phyloP scores from a whole-genome alignment of 768 basidiomycete genomes.

The Mycena galopus region DNA sequence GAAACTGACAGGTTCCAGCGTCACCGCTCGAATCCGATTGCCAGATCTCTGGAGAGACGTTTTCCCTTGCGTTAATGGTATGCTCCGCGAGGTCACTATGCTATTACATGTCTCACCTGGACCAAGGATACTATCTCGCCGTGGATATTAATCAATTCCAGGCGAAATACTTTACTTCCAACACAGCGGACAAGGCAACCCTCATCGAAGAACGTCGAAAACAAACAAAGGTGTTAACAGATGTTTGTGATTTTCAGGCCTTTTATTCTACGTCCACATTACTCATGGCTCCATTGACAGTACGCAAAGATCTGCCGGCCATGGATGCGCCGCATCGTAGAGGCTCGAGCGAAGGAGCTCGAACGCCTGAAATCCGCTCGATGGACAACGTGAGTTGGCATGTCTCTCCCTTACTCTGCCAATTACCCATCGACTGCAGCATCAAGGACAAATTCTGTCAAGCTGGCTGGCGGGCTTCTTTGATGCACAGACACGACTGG shows the following conservation, averaged over 20 bases:
- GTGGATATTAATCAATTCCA: conserved; percentile 6
- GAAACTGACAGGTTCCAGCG: neutral
- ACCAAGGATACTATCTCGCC: conserved; percentile 11
- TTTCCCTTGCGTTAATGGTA: conserved; percentile 14
- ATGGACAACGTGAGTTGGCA: neutral
- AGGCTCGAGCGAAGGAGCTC: neutral
- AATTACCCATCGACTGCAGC: neutral
- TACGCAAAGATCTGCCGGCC: neutral
- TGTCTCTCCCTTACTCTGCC: neutral
- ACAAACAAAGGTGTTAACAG: conserved; percentile 2
- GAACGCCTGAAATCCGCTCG: neutral
- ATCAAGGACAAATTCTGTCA: conserved; percentile 17
- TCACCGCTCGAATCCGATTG: neutral
- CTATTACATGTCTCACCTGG: neutral
- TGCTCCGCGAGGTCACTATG: neutral
- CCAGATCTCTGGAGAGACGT: neutral
- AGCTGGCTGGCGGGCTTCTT: conserved; percentile 12
- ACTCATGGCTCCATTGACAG: neutral
- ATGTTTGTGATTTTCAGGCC: conserved; percentile 1
- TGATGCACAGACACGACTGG: neutral
- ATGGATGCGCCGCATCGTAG: conserved; percentile 8
- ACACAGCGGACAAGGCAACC: neutral
- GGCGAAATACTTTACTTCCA: neutral
- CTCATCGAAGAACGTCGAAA: conserved; percentile 15
- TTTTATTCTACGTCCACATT: neutral